Conservation (phyloP, 2,329 filamentous ascomycete genomes). For the Paraphoma sp. region DNA sequence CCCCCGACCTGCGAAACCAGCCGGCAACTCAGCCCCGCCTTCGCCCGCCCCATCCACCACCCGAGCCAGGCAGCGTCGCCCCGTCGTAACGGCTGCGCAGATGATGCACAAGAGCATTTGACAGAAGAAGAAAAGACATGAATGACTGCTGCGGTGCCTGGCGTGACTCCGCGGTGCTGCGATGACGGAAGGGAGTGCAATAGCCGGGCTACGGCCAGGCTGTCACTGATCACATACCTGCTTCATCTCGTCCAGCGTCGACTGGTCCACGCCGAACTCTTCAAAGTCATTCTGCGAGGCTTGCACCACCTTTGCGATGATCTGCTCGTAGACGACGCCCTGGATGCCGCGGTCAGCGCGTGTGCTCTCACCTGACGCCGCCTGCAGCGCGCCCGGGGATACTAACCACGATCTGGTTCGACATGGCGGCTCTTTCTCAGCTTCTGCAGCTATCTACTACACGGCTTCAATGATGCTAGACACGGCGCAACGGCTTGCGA, state of each 20-base stretch:
- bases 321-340: slow-evolving; percentile 86
- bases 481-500: slow-evolving; percentile 22
- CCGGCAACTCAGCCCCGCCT: slow-evolving; percentile 53
- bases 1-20: slow-evolving; percentile 47
- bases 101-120: slow-evolving; percentile 16
- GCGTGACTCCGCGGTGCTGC: slow-evolving; percentile 8
- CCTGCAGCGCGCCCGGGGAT: slow-evolving; percentile 25
- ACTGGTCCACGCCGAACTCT: slow-evolving; percentile 89
- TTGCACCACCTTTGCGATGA: slow-evolving; percentile 74
- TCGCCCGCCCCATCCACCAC: slow-evolving; percentile 43
- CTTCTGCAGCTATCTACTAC: slow-evolving; percentile 25
- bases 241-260: slow-evolving; percentile 84
- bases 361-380: slow-evolving; percentile 18
- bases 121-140: slow-evolving; percentile 12
- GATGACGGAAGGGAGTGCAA: slow-evolving; percentile 19
- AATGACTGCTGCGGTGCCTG: slow-evolving; percentile 12
- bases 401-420: slow-evolving; percentile 49
- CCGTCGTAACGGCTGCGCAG: slow-evolving; percentile 20
- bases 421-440: slow-evolving; percentile 37
- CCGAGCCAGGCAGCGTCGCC: slow-evolving; percentile 33
- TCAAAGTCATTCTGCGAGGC: slow-evolving; percentile 91
- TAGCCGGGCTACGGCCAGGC: slow-evolving; percentile 18
- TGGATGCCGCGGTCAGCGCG: slow-evolving; percentile 41
- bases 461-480: slow-evolving; percentile 16
- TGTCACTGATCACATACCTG: slow-evolving; percentile 81